Evolutionary conservation across 2,329 filamentous ascomycete genomes (phyloP), one percentile per base, ranked within the genome.

Genomic region (Penicillium sp.): DNA sequence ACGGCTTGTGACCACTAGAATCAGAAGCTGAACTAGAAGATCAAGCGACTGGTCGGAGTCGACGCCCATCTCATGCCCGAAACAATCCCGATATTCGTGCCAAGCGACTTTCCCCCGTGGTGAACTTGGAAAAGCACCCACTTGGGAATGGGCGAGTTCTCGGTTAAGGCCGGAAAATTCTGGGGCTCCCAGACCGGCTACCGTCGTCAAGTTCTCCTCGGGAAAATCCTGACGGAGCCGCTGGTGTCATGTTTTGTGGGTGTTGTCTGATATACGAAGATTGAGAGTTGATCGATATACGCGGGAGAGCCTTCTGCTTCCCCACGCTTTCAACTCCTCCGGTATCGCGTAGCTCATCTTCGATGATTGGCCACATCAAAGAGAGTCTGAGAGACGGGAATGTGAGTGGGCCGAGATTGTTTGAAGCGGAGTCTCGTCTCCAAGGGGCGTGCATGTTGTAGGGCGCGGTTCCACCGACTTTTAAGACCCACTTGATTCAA

Each of bases 151-250:
- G 20, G 25, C 44, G 25, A 20, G 27, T 39, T 25, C 46, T 50
- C 58, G 58, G 58, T 48, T 59, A 61, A 31, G 57, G 50, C 32
- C 57, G 58, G 58, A 58, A 61, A 61, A 28, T 49, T 61, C 57
- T 61, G 58, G 58, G 47, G 48, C 55, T 48, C 32, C 48, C 27
- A 49, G 28, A 42, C n/a, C 42, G 46, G 33, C 45, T 54, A 47
- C 41, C 47, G 38, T 44, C 33, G 33, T 52, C n/a, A 23, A 25
- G 12, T 53, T 55, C 28, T 53, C 52, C 55, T 50, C 49, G 53
- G 56, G 44, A 56, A 58, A 56, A 20, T 40, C 6, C 25, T 28
- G 27, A 8, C 20, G 24, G 12, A 27, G 23, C 37, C 41, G 29
- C 44, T 46, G 33, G 9, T 49, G 32, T 41, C 41, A 31, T 20